Conservation (phyloP, 2,329 filamentous ascomycete genomes). For the Corynespora cassiicola region DNA sequence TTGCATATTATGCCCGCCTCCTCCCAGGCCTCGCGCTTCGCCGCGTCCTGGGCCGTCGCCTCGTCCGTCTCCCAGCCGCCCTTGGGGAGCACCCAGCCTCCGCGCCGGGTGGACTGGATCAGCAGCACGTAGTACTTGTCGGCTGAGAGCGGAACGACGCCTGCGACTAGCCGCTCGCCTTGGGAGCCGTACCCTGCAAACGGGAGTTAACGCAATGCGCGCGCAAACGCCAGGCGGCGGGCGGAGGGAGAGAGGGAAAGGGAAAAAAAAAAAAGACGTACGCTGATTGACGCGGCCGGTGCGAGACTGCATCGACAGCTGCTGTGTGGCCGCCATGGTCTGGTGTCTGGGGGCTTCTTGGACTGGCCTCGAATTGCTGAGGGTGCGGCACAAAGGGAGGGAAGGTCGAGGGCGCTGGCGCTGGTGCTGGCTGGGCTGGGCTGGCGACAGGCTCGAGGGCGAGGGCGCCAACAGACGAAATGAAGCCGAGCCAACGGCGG, state of each 20-base stretch:
- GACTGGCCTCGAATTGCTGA: constrained; percentile 10
- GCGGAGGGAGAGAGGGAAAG: too few species aligned
- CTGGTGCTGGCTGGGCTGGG: too few species aligned
- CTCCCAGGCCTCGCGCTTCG: constrained; percentile 92
- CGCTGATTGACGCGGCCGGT: constrained; percentile 81
- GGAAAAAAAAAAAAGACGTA: constrained; percentile 70
- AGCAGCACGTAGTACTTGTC: constrained; percentile 90
- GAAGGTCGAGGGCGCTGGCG: too few species aligned
- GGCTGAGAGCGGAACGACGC: constrained; percentile 85
- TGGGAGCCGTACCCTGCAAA: constrained; percentile 83
- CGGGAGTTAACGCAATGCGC: neutral
- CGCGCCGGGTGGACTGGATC: constrained; percentile 89
- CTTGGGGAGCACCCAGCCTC: constrained; percentile 96
- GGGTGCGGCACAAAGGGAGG: constrained; percentile 2
- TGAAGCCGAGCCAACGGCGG: constrained; percentile 34
- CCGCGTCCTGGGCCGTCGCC: constrained; percentile 81
- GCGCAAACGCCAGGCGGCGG: too few species aligned
- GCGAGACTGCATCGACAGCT: constrained; percentile 67
- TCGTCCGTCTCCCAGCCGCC: constrained; percentile 98
- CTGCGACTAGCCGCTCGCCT: constrained; percentile 93
- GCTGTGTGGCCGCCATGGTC: constrained; percentile 53
- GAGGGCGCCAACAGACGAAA: constrained; percentile 29
- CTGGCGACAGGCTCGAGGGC: too few species aligned
- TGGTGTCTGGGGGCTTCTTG: constrained; percentile 15
- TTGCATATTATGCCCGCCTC: constrained; percentile 91